phyloP scores from a whole-genome alignment of 441 rosid species.

The Brassica balearica region DNA sequence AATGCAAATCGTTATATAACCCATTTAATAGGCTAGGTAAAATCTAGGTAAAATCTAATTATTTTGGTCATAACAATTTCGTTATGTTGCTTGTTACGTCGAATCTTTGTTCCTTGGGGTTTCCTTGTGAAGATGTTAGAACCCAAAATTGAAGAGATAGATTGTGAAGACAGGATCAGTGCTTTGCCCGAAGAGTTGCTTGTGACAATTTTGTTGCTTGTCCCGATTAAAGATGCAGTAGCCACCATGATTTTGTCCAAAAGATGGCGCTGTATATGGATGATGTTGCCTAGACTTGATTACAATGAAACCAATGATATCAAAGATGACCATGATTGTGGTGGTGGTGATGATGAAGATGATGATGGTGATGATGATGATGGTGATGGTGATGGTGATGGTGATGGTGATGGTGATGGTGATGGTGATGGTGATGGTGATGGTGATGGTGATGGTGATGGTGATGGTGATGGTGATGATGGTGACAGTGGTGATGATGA shows the following conservation, averaged over 20 bases:
- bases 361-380: too few species aligned
- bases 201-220: not conserved
- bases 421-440: not conserved
- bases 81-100: not conserved
- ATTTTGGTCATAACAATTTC: not conserved
- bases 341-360: not conserved
- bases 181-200: constrained; percentile 6
- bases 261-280: constrained; percentile 2
- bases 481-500: too few species aligned
- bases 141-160: not conserved
- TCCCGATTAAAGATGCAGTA: not conserved
- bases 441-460: not conserved
- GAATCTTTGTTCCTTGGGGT: not conserved
- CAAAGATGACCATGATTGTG: not conserved
- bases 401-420: not conserved
- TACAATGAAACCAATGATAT: not conserved
- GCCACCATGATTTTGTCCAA: constrained; percentile 11
- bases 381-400: not conserved
- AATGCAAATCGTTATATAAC: not conserved
- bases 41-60: not conserved
- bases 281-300: constrained; percentile 3
- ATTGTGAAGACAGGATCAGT: not conserved
- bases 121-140: not conserved
- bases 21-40: not conserved
- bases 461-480: too few species aligned